Percentiles rank a stretch among this genome's conserved stretches.
These are phyloP conservation scores for Spencermartinsiella ligniputridi DNA, from an alignment of 1,139 yeast genomes.

Conservation along the genomic window DNA sequence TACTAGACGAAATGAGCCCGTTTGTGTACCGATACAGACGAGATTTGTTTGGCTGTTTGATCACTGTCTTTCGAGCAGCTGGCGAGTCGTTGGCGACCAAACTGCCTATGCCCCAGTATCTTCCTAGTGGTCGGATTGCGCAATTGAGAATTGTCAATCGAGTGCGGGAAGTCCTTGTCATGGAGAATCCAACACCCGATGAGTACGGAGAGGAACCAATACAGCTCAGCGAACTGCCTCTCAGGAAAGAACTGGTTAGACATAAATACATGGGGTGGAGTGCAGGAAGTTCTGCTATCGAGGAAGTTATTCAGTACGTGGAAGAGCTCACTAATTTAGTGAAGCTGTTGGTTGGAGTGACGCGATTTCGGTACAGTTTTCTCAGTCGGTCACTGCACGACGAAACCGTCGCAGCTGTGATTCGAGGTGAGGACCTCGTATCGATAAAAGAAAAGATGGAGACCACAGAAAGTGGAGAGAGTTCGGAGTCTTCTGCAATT, in stretches of 20 bases:
- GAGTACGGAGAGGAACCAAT: neutral
- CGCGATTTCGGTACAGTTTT: conserved; percentile 47
- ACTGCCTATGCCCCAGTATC: conserved; percentile 45
- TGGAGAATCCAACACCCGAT: conserved; percentile 3
- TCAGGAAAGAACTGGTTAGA: conserved; percentile 26
- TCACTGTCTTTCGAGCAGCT: conserved; percentile 38
- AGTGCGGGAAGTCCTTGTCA: conserved; percentile 35
- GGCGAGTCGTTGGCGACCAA: conserved; percentile 42
- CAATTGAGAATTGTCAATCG: conserved; percentile 43
- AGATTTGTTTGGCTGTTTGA: conserved; percentile 41
- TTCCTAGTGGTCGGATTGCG: conserved; percentile 47
- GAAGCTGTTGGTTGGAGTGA: conserved; percentile 44
- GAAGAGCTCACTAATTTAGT: conserved; percentile 43
- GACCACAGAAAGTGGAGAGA: neutral
- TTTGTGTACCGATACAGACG: conserved; percentile 43
- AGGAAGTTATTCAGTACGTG: conserved; percentile 46
- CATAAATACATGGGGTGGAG: conserved; percentile 47
- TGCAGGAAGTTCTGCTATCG: conserved; percentile 46
- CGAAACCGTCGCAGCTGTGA: conserved; percentile 39
- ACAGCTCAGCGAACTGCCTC: neutral
- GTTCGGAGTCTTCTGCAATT: neutral
- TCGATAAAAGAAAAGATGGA: neutral
- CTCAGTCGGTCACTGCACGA: conserved; percentile 43
- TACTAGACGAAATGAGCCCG: conserved; percentile 41
- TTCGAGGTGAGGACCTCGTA: neutral